Evolutionary conservation across 2,329 filamentous ascomycete species (phyloP), one percentile per base, ranked within the genome.

Genomic region (Sporothrix mexicana): DNA sequence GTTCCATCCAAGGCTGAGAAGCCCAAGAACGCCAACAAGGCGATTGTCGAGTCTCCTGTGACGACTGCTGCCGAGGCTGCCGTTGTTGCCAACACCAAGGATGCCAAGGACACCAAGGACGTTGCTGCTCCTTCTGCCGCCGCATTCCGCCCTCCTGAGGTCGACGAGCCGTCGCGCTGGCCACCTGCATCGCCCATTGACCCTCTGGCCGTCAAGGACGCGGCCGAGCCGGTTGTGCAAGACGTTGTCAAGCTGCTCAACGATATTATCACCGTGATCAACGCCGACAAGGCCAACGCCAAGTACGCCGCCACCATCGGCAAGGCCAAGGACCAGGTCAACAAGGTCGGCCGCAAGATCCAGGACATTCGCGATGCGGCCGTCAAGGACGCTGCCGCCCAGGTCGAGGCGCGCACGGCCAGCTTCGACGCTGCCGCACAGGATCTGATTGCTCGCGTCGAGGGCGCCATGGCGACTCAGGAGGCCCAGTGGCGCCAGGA

Each of bases 171-270:
- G 47, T 92, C 89, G 51, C 85, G 83, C 74, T 88, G 88, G 79
- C 89, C 88, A 71, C 88, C 91, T 59, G 84, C 91, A 23, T 83
- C 90, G 74, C 89, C 90, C 17, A 93, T 98, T 77, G 93, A 97
- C 79, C 90, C 94, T 74, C 84, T 98, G 73, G 88, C 88, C 69
- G 88, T 97, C 30, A 87, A 89, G 71, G 88, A 94, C 78, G 93
- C 92, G 70, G 89, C 91, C 74, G 95, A 98, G 80, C 93, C 93
- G 41, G 88, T 97, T 49, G 93, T 98, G 25, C 94, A 98, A 82
- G 94, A 98, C 78, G 86, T 99, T 6, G 94, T 97, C 74, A 95
- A 93, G 84, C 95, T 97, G 84, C 88, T 99, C 78, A 99, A 99
- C 83, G 94, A 97, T 81, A 92, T 99, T 78, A 97, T 99, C 79